Conservation (phyloP, 495 filamentous ascomycete genomes). For the Parathielavia appendiculata region DNA sequence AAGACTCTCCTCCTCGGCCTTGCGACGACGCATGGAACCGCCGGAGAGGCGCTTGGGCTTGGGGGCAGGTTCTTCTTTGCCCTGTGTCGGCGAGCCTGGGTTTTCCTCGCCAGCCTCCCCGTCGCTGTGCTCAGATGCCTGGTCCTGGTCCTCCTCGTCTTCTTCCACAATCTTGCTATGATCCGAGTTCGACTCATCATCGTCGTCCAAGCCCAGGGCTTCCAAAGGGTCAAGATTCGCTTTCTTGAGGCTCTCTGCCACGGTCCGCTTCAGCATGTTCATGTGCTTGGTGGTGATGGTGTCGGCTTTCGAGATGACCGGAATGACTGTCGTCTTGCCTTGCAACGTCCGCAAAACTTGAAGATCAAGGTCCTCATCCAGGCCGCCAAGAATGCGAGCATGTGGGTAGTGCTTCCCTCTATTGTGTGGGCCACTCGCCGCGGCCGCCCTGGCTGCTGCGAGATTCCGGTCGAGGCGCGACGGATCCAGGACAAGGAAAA, state of each 20-base stretch:
- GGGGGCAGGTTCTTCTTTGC: conserved; percentile 34
- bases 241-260: conserved; percentile 80
- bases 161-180: conserved; percentile 53
- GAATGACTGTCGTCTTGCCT: conserved; percentile 93
- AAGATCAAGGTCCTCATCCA: conserved; percentile 87
- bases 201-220: conserved; percentile 69
- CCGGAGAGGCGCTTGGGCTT: conserved; percentile 45
- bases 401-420: conserved; percentile 44
- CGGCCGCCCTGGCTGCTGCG: conserved; percentile 55
- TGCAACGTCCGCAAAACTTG: conserved; percentile 83
- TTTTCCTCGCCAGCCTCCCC: conserved; percentile 22
- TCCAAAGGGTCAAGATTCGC: conserved; percentile 87
- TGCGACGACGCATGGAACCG: conserved; percentile 44
- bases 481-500: conserved; percentile 88
- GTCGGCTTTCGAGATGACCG: conserved; percentile 95
- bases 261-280: conserved; percentile 83
- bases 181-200: conserved; percentile 51
- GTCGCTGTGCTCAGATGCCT: conserved; percentile 25
- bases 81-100: conserved; percentile 29
- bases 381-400: conserved; percentile 54
- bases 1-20: conserved; percentile 29
- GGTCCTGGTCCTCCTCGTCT: conserved; percentile 47
- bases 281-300: conserved; percentile 92
- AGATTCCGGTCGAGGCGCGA: conserved; percentile 79
- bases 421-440: conserved; percentile 49